phyloP scores from a whole-genome alignment of 2,329 filamentous ascomycete genomes.

The Pseudocercospora macadamiae region DNA sequence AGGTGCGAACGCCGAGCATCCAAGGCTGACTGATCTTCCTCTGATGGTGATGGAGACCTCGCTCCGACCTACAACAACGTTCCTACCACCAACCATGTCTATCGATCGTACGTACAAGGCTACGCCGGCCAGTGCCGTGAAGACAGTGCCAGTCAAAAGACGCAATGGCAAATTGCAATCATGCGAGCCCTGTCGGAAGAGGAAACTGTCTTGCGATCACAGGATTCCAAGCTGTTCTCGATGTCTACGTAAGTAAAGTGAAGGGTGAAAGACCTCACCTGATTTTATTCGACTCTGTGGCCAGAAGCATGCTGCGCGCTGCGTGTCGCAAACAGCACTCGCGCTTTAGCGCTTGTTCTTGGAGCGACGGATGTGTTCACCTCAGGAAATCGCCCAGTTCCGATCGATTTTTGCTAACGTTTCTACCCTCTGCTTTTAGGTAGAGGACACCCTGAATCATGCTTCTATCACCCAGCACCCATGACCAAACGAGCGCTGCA shows the following conservation, averaged over 20 bases:
- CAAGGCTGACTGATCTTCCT: not conserved
- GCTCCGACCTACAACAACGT: not conserved
- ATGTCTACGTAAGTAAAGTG: too few species aligned
- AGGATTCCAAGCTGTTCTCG: slow-evolving; percentile 26
- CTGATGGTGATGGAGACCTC: not conserved
- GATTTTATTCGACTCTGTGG: too few species aligned
- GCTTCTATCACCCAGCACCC: slow-evolving; percentile 32
- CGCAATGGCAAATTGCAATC: slow-evolving; percentile 32
- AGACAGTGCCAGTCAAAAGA: slow-evolving; percentile 23
- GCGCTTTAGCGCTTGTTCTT: too few species aligned
- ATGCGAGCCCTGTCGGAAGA: slow-evolving; percentile 30
- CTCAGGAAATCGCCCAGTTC: too few species aligned
- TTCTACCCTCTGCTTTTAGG: too few species aligned
- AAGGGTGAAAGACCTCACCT: too few species aligned
- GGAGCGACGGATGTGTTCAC: too few species aligned
- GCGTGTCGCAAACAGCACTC: too few species aligned
- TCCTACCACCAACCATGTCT: not conserved
- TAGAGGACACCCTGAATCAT: slow-evolving; percentile 20
- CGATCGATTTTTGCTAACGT: too few species aligned
- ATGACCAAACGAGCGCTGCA: slow-evolving; percentile 27
- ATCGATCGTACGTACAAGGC: slow-evolving; percentile 1
- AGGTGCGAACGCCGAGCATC: not conserved
- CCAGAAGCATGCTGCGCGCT: too few species aligned
- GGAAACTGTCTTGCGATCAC: slow-evolving; percentile 33
- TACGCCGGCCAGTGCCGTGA: not conserved